phyloP scores from a whole-genome alignment of 1,284 basidiomycete genomes.

The Puccinia coronata region DNA sequence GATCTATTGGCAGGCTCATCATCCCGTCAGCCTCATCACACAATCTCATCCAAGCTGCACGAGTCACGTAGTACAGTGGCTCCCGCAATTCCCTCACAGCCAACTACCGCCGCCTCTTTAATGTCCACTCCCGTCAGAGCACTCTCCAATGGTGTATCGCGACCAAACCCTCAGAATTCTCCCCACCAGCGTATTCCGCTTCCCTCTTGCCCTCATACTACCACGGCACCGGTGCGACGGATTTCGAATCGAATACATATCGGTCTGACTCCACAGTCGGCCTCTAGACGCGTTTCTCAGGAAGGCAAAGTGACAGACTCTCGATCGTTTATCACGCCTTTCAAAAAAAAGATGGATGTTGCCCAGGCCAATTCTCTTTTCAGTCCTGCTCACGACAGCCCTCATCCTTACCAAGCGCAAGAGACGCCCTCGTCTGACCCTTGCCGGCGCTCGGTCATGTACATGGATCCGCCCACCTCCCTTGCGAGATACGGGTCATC shows the following conservation, averaged over 20 bases:
- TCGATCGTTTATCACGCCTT: slow-evolving; percentile 43
- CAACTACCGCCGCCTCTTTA: slow-evolving; percentile 13
- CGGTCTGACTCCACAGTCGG: slow-evolving; percentile 40
- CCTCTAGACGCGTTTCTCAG: background rate
- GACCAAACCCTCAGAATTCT: background rate
- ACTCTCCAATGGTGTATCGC: background rate
- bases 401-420: background rate
- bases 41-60: slow-evolving; percentile 9
- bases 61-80: background rate
- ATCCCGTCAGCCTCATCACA: background rate
- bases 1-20: background rate
- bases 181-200: background rate
- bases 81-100: slow-evolving; percentile 11
- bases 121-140: slow-evolving; percentile 8
- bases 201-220: slow-evolving; percentile 1
- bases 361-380: background rate
- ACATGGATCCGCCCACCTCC: slow-evolving; percentile 19
- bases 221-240: slow-evolving; percentile 8
- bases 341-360: slow-evolving; percentile 25
- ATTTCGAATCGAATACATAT: slow-evolving; percentile 18
- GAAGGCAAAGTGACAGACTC: background rate
- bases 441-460: slow-evolving; percentile 12
- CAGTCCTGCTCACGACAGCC: background rate
- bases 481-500: slow-evolving; percentile 10
- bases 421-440: background rate